A percentile compares a stretch with the other conserved stretches of the same genome.
Evolutionary conservation across 768 basidiomycete genomes (phyloP).

Genomic region (Butyriboletus loyo): DNA sequence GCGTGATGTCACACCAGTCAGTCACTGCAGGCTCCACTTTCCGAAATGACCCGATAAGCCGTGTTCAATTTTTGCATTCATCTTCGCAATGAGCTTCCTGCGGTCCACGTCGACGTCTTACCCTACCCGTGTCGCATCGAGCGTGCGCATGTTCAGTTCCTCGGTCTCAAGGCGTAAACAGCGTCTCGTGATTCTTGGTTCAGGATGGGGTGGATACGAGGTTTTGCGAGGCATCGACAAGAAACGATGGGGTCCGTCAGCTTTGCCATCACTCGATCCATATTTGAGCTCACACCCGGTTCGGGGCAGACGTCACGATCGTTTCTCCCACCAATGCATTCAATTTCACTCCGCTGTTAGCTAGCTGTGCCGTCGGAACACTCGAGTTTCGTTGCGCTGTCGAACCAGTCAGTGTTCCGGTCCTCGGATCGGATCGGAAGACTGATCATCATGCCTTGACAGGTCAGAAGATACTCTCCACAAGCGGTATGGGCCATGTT

Average conservation of each 20-base stretch:
- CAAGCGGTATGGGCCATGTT: conserved; percentile 42
- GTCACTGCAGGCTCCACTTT: too few species aligned
- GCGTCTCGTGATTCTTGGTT: conserved; percentile 65
- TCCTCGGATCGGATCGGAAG: not conserved
- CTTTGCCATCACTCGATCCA: not conserved
- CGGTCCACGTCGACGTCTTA: conserved; percentile 1
- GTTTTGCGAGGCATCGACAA: conserved; percentile 65
- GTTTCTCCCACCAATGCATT: conserved; percentile 55
- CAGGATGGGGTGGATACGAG: conserved; percentile 79
- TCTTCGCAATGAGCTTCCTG: conserved; percentile 14
- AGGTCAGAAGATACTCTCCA: conserved; percentile 58
- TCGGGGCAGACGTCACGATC: conserved; percentile 54
- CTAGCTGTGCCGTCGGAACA: conserved; percentile 71
- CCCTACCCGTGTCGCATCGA: not conserved
- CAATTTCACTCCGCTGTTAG: conserved; percentile 46
- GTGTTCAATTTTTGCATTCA: too few species aligned
- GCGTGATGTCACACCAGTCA: conserved; percentile 8
- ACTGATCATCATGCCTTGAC: conserved; percentile 1
- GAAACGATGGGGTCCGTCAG: conserved; percentile 60
- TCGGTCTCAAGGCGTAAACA: conserved; percentile 35
- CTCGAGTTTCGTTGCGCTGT: conserved; percentile 78
- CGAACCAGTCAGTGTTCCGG: conserved; percentile 58
- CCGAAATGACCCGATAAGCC: conserved; percentile 22
- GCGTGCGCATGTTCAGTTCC: conserved; percentile 37
- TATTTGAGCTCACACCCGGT: conserved; percentile 2